Evolutionary conservation across 140 eudicot species (phyloP).

Genomic region (Oenanthe javanica): DNA sequence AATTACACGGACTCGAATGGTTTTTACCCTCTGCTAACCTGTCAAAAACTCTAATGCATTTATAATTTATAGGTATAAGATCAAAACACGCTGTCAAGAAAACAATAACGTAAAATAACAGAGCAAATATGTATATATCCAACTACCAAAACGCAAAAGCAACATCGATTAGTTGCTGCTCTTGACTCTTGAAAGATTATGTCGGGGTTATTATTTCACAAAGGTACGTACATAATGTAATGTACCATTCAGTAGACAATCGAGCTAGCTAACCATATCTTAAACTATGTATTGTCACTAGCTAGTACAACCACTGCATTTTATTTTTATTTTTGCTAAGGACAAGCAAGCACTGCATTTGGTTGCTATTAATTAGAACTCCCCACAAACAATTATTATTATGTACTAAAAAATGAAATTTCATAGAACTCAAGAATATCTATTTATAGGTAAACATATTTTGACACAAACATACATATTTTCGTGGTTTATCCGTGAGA

Average conservation of each 20-base stretch:
- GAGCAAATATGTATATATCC: background rate
- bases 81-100: background rate
- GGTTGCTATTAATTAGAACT: conserved; percentile 1
- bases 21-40: background rate
- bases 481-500: background rate
- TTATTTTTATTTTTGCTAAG: too few species aligned
- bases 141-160: conserved; percentile 2
- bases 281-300: background rate
- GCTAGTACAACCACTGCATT: background rate
- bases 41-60: background rate
- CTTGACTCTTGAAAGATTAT: background rate
- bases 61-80: background rate
- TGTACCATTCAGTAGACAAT: background rate
- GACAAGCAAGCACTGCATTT: background rate
- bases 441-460: background rate
- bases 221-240: background rate
- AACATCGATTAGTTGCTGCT: background rate
- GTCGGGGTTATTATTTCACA: background rate
- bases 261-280: background rate
- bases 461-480: background rate
- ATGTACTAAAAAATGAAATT: background rate
- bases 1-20: background rate
- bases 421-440: background rate
- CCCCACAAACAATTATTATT: background rate
- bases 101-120: background rate